Evolutionary conservation across 805 yeast genomes (phyloP), one percentile per base, ranked within the genome.

Genomic region (Monosporozyma solicola): DNA sequence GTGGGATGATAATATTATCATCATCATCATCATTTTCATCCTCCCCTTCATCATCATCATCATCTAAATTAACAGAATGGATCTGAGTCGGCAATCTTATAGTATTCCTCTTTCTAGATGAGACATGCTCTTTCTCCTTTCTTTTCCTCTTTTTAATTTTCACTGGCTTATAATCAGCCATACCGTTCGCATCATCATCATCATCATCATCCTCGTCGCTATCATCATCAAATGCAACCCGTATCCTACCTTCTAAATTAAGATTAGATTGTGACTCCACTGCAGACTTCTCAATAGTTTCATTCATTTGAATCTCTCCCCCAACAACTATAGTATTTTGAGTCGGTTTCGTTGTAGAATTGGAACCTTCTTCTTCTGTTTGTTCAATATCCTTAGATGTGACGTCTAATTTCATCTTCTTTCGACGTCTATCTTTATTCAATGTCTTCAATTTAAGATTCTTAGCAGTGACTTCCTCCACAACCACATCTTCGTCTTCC

Each of bases 141-240:
- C 57, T 70, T 66, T 60, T 72, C 69, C 66, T 69, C 66, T 59
- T 72, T 41, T 67, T 67, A 25, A 71, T 72, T 57, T 75, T 74
- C 53, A 74, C 72, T 1, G 74, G 60, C 58, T 60, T 61, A 44
- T 53, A 64, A 51, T 77, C 71, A 47, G 70, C 71, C 47, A 61
- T 71, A 7, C 53, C 61, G 11, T 51, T 53, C 3, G 53, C 55
- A 5, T 51, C 51, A 15, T 53, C 55, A 5, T 51, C 51, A 15
- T 53, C 71, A 5, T 54, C 61, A 11, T 51, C 54, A 3, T 53
- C 55, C 4, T 51, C 51, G 15, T 53, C 58, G 13, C 54, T 58
- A 11, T 51, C 55, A 44, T 56, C 55, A 22, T 59, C 60, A 46
- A 68, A 65, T 6, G 55, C 50, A 5, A 66, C 68, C 44, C 60